Base-by-base conservation (phyloP, 345 rosid species). In the Brassica nigra region DNA sequence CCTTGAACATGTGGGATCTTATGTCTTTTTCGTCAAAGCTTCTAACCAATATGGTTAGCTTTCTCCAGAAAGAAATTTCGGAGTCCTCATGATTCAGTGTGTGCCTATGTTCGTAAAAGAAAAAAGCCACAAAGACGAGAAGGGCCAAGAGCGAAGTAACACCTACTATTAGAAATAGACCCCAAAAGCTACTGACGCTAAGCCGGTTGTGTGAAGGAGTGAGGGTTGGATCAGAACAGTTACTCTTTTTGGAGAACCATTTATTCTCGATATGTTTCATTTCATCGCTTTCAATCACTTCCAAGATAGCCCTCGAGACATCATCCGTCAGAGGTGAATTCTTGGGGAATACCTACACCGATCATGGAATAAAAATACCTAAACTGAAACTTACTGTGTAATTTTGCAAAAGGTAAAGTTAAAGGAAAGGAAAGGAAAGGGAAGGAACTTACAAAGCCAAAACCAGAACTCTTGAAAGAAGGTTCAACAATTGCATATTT, bases 151-250 rank as follows among this genome's bases (percentile, higher is more conserved):
- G n/a, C 11, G 90, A 70, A 75, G 83, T 81, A 10, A 71, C 4
- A 33, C 83, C 85, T 18, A 81, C 78, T 73, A 88, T 68, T 77
- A 88, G 31, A 71, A 87, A 88, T 1, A 88, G 78, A 5, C 88
- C 90, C 57, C 81, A 78, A 9, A 88, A 85, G 85, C 82, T 84
- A 28, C 73, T 39, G 0, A 85, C 63, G 16, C 81, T 71, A 1
- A 86, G 88, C 59, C 85, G 76, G 49, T 79, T 75, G 0, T 84
- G 74, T 1, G 83, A 75, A 36, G 71, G 77, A 12, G 47, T 1
- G 2, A 37, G 11, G 10, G 10, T 37, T 37, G 44, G 10, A 37
- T 37, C 44, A 37, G 44, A 37, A 37, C 44, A 37, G 27, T 23
- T 23, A 23, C 27, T 23, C 27, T 23, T 23, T 23, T 23, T 23